phyloP scores from a whole-genome alignment of 345 rosid species.

The Hibiscus mutabilis region DNA sequence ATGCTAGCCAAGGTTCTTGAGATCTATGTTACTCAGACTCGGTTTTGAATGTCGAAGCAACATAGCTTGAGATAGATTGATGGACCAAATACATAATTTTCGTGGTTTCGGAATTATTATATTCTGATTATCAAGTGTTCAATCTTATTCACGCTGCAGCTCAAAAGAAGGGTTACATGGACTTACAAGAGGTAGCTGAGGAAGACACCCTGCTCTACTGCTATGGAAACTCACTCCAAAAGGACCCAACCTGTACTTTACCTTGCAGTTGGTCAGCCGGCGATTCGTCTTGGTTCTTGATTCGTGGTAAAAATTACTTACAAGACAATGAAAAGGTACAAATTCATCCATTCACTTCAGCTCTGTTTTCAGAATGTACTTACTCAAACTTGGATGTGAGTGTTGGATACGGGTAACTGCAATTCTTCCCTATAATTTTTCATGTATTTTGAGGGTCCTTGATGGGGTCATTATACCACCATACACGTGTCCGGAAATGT shows the following conservation, averaged over 20 bases:
- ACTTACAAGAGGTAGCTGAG: conserved; percentile 42
- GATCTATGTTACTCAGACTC: not conserved
- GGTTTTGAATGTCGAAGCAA: not conserved
- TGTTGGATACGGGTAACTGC: not conserved
- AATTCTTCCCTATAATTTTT: not conserved
- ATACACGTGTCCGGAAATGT: not conserved
- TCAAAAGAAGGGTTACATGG: conserved; percentile 72
- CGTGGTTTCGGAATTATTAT: not conserved
- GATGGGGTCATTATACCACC: not conserved
- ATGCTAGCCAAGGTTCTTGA: not conserved
- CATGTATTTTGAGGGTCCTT: not conserved
- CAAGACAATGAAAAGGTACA: conserved; percentile 63
- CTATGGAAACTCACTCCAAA: conserved; percentile 70
- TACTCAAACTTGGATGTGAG: not conserved
- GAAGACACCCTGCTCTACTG: conserved; percentile 32
- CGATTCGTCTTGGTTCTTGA: conserved; percentile 65
- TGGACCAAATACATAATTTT: not conserved
- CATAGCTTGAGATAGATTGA: not conserved
- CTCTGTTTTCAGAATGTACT: not conserved
- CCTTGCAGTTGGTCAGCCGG: conserved; percentile 78
- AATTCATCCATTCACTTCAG: not conserved
- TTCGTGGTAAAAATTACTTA: conserved; percentile 72
- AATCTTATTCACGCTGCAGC: conserved; percentile 31
- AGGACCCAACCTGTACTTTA: conserved; percentile 40
- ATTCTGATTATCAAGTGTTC: not conserved